Conservation (phyloP, 495 filamentous ascomycete genomes). For the Rostrohypoxylon terebratum region DNA sequence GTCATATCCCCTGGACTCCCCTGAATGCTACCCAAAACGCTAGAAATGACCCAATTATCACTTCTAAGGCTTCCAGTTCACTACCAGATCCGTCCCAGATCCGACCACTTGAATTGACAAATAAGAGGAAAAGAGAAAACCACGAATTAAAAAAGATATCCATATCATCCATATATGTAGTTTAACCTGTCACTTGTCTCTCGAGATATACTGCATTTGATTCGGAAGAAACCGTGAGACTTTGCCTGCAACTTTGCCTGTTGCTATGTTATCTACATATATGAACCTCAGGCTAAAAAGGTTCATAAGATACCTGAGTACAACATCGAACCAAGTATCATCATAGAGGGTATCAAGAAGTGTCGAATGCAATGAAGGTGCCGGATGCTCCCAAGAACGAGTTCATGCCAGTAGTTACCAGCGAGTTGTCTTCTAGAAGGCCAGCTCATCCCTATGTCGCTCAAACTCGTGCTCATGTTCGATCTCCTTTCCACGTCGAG, state of each 20-base stretch:
- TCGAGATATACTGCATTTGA: neutral
- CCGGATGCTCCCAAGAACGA: slow-evolving; percentile 1
- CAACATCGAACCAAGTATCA: neutral
- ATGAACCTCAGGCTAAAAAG: neutral
- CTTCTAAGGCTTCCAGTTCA: slow-evolving; percentile 11
- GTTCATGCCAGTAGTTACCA: neutral
- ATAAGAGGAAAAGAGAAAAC: slow-evolving; percentile 20
- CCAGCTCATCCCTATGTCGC: slow-evolving; percentile 52
- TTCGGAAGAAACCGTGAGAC: neutral
- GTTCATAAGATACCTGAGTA: slow-evolving; percentile 7
- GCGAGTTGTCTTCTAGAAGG: slow-evolving; percentile 49
- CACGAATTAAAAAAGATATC: slow-evolving; percentile 1
- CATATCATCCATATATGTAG: neutral
- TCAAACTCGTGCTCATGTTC: slow-evolving; percentile 76
- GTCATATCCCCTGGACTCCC: slow-evolving; percentile 12
- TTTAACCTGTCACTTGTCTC: slow-evolving; percentile 6
- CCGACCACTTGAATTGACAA: slow-evolving; percentile 33
- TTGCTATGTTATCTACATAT: slow-evolving; percentile 9
- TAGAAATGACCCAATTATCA: slow-evolving; percentile 3
- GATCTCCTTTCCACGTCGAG: slow-evolving; percentile 69
- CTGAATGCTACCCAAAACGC: slow-evolving; percentile 4
- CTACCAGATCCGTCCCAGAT: neutral
- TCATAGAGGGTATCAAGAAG: slow-evolving; percentile 33
- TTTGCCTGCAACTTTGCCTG: neutral
- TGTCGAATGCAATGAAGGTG: slow-evolving; percentile 8